Evolutionary conservation across 2,329 filamentous ascomycete genomes (phyloP).

Genomic region (Exophiala oligosperma): DNA sequence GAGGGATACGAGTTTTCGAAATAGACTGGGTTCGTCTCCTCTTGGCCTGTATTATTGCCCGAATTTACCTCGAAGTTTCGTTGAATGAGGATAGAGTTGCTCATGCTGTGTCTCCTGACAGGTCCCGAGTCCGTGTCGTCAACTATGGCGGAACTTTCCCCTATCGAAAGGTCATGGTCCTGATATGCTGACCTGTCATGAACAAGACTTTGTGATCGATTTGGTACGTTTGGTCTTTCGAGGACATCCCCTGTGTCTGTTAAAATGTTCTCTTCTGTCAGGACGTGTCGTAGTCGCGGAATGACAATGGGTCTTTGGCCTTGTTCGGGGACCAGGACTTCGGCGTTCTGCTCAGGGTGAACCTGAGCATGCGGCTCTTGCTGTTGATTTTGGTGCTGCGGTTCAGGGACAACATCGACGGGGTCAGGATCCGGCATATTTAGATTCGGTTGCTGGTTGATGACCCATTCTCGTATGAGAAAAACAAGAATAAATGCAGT

Average conservation of each 20-base stretch:
- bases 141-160: conserved; percentile 4
- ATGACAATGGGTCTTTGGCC: conserved; percentile 12
- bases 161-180: neutral
- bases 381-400: conserved; percentile 11
- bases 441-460: conserved; percentile 92
- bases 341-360: neutral
- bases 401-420: conserved; percentile 42
- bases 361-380: neutral
- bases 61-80: conserved; percentile 4
- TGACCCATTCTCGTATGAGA: conserved; percentile 93
- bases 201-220: conserved; percentile 21
- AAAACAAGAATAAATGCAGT: conserved; percentile 96
- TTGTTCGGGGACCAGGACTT: neutral
- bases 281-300: conserved; percentile 15
- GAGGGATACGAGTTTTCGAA: neutral
- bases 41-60: neutral
- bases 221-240: conserved; percentile 15
- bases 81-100: conserved; percentile 16
- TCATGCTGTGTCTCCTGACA: conserved; percentile 11
- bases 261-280: conserved; percentile 38
- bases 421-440: conserved; percentile 67
- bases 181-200: neutral
- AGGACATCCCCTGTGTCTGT: conserved; percentile 19
- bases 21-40: neutral
- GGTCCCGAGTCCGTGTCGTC: conserved; percentile 9